A percentile compares a stretch with the other conserved stretches of the same genome.
phyloP scores from a whole-genome alignment of 1,284 basidiomycete genomes.

The Tilletia indica region DNA sequence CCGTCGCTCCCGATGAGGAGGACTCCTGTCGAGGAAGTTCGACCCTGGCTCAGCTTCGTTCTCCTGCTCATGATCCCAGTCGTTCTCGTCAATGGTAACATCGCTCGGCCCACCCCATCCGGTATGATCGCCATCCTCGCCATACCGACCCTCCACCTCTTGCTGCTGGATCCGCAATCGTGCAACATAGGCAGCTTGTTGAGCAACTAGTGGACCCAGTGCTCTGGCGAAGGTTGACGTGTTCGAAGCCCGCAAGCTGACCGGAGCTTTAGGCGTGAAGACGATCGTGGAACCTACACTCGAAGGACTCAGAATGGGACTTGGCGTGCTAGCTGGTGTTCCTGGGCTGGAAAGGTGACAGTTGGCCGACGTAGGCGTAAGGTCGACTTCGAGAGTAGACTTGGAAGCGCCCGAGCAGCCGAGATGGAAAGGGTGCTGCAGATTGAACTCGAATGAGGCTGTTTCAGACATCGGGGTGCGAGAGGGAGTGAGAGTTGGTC shows the following conservation, averaged over 20 bases:
- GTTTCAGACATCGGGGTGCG: too few species aligned
- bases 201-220: background rate
- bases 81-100: too few species aligned
- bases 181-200: background rate
- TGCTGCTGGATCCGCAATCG: constrained; percentile 3
- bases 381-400: background rate
- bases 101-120: too few species aligned
- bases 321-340: background rate
- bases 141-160: background rate
- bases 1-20: too few species aligned
- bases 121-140: too few species aligned
- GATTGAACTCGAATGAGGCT: background rate
- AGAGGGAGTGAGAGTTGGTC: too few species aligned
- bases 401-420: background rate
- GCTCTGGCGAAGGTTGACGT: background rate
- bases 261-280: background rate
- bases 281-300: background rate
- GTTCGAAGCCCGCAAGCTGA: background rate
- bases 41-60: too few species aligned
- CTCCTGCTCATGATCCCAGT: too few species aligned
- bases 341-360: background rate
- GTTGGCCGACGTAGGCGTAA: background rate
- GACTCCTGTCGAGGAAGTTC: too few species aligned
- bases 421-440: background rate
- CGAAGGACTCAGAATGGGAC: background rate